Evolutionary conservation across 2,329 filamentous ascomycete species (phyloP), one percentile per base, ranked within the genome.

Genomic region (Pseudopyricularia javanii): DNA sequence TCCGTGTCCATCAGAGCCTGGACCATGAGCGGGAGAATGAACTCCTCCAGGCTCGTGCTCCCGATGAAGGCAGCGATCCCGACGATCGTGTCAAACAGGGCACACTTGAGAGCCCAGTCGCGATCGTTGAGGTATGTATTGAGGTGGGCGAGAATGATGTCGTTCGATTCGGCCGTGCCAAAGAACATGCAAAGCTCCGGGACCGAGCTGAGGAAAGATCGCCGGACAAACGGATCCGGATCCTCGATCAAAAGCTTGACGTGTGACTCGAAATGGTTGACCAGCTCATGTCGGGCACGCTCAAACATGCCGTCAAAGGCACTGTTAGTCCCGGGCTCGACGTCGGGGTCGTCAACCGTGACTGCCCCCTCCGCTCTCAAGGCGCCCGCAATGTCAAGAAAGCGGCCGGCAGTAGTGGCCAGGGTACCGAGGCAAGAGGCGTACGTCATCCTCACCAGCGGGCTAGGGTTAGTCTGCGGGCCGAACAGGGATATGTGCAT

Each of bases 81-180:
- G 15, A 97, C 88, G 26, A 97, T 89, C 0, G 90, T 88, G 62
- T 95, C 91, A 62, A 98, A 96, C 64, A 97, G 97, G 3, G 91
- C 90, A 61, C 90, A 96, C 66, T 95, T 96, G 32, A 98, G 72
- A 65, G 89, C 89, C 93, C 93, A 98, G 64, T 98, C 91, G 43
- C 86, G 82, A 61, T 97, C 93, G 59, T 98, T 98, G 8, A 98
- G 71, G 61, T 98, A 98, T 0, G 93, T 98, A 63, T 97, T 97
- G 28, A 98, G 74, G 69, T 98, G 93, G 32, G 90, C 95, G 22
- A 98, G 73, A 15, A 98, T 83, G n/a, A 98, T 88, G 63, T 98
- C 93, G 64, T 94, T 96, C 1, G 91, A 86, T 62, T 90, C 86
- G n/a, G 84, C 79, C 56, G 87, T 91, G 3, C 89, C 90, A 59